phyloP scores from a whole-genome alignment of 805 yeast genomes.

The Metschnikowia drakensbergensis region DNA sequence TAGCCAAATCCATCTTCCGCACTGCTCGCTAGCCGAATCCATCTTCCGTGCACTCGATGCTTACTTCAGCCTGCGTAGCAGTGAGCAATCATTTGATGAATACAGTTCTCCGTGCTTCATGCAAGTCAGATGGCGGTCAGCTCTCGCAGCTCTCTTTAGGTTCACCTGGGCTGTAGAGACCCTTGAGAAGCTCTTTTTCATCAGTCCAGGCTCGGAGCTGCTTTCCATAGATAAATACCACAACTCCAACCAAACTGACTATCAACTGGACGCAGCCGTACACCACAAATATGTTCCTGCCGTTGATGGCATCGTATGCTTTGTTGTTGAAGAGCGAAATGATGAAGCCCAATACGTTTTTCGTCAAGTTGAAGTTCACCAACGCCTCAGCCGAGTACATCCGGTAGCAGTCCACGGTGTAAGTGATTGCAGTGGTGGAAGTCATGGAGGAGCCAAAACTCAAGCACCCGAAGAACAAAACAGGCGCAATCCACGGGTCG shows the following conservation, averaged over 20 bases:
- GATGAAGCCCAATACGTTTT: constrained; percentile 52
- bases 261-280: constrained; percentile 51
- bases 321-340: constrained; percentile 55
- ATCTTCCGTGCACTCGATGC: too few relatives aligned
- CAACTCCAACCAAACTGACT: constrained; percentile 47
- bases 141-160: background rate
- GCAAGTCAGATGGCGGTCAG: too few relatives aligned
- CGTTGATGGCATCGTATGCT: constrained; percentile 40
- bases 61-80: too few relatives aligned
- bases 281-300: constrained; percentile 45
- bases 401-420: constrained; percentile 53
- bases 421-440: constrained; percentile 59
- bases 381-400: constrained; percentile 56
- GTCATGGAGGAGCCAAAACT: constrained; percentile 61
- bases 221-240: constrained; percentile 55
- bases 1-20: too few relatives aligned
- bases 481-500: constrained; percentile 56
- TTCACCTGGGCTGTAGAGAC: constrained; percentile 22
- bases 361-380: constrained; percentile 52
- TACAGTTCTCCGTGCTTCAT: too few relatives aligned
- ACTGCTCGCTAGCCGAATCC: too few relatives aligned
- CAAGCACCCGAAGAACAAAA: constrained; percentile 51
- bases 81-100: too few relatives aligned
- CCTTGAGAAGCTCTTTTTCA: constrained; percentile 38
- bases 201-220: constrained; percentile 50